Evolutionary conservation across 2,329 filamentous ascomycete genomes (phyloP).

Genomic region (Fusarium proliferatum): DNA sequence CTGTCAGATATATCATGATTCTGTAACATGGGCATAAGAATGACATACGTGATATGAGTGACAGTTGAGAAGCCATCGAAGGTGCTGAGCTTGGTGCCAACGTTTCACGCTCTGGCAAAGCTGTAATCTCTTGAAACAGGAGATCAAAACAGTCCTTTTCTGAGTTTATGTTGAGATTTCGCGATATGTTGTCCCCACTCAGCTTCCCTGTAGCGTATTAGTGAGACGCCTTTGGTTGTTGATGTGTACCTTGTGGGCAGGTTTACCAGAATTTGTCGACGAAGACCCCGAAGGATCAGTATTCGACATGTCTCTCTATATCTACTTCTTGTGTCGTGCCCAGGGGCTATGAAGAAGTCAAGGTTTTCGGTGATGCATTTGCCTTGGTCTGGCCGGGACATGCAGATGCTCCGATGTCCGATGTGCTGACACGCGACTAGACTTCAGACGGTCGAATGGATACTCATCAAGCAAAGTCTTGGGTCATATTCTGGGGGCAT

Average conservation of each 20-base stretch:
- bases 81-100: not conserved
- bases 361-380: not conserved
- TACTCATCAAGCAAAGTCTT: too few relatives aligned
- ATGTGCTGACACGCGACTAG: constrained; percentile 10
- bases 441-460: rapidly evolving
- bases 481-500: rapidly evolving
- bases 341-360: not conserved
- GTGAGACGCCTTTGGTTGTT: not conserved
- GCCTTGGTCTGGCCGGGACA: not conserved
- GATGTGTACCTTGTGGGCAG: not conserved
- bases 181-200: not conserved
- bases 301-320: not conserved
- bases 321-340: rapidly evolving
- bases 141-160: constrained; percentile 44
- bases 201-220: not conserved
- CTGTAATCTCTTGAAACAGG: constrained; percentile 39
- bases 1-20: not conserved
- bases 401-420: constrained; percentile 24
- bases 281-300: not conserved
- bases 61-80: constrained; percentile 7
- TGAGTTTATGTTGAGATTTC: constrained; percentile 32
- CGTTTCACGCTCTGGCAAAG: constrained; percentile 44
- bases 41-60: constrained; percentile 27
- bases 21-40: rapidly evolving
- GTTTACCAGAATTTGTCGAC: constrained; percentile 7